Evolutionary conservation across 306 rosid species (phyloP), one percentile per base, ranked within the genome.

Genomic region (Rosa multiflora): DNA sequence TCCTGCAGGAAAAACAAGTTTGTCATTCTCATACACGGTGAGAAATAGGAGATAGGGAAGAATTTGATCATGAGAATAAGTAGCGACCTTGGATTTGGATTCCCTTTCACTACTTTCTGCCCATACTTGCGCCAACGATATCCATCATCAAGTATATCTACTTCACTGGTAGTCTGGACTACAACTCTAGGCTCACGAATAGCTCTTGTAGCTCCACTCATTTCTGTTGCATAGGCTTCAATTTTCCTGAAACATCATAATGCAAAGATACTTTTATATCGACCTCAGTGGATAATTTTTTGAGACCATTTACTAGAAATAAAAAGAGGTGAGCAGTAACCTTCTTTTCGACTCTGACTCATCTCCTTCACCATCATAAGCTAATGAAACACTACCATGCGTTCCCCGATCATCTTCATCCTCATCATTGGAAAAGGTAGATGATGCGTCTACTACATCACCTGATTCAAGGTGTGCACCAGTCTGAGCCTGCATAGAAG

Each of bases 91-190:
- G 99, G 99, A 74, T 95, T 95, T 62, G 99, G 98, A 85, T 95
- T 95, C 82, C 99, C 98, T 85, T 95, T 95, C 70, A 95, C 99
- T 56, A 93, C 98, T 82, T 95, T 95, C 83, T 95, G 99, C 35
- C 99, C 99, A 43, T 95, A 95, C 79, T 95, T 95, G 35, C 99
- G 90, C 99, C 99, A 95, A 11, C 99, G 91, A 73, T 95, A 95
- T 75, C 98, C 98, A 83, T 95, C 99, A 18, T 95, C 98, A 5
- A 95, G 94, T 83, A 95, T 93, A 84, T 95, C 99, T 37, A 95
- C 98, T 86, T 92, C 99, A 20, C 98, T 95, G 77, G 99, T 95
- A 42, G 99, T 95, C 85, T 95, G 99, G 74, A 95, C 99, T 39
- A 95, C 99, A 70, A 95, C 99, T 88, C 99, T 88, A 59, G 99